Conservation (phyloP, 805 yeast species). For the Metschnikowia picachoensis region DNA sequence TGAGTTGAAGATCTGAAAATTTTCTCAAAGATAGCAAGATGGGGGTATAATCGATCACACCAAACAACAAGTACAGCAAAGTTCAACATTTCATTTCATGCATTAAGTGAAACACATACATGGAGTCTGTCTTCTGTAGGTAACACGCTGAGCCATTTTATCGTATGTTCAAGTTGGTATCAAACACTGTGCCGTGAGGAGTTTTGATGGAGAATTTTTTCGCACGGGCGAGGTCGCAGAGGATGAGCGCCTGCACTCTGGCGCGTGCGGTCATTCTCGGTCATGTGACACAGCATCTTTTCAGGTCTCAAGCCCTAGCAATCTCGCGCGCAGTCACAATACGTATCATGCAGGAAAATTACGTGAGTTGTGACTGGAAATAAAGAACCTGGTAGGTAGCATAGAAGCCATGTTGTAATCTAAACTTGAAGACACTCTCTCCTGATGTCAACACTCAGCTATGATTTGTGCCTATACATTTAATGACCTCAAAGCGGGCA, state of each 20-base stretch:
- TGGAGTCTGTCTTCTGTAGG: conserved; percentile 28
- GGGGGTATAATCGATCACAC: no score
- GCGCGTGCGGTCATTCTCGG: conserved; percentile 1
- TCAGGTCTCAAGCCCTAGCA: conserved; percentile 19
- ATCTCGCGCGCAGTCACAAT: no score
- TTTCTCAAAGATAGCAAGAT: no score
- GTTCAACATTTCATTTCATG: not conserved
- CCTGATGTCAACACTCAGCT: no score
- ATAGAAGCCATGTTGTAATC: no score
- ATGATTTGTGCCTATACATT: no score
- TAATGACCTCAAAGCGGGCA: no score
- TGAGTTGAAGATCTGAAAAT: no score
- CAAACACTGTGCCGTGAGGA: not conserved
- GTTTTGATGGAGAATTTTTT: conserved; percentile 14
- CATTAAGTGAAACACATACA: conserved; percentile 30
- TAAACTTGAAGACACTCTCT: no score
- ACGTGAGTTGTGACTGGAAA: no score
- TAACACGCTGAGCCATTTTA: conserved; percentile 84
- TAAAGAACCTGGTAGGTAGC: no score
- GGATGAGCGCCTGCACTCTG: conserved; percentile 14
- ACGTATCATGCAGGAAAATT: no score
- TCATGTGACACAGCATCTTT: conserved; percentile 8
- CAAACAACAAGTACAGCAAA: not conserved
- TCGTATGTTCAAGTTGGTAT: conserved; percentile 10
- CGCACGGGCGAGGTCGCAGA: conserved; percentile 12